These are phyloP conservation scores for Plasmodium adleri DNA, from an alignment of 169 alveolate genomes.

Conservation along the genomic window DNA sequence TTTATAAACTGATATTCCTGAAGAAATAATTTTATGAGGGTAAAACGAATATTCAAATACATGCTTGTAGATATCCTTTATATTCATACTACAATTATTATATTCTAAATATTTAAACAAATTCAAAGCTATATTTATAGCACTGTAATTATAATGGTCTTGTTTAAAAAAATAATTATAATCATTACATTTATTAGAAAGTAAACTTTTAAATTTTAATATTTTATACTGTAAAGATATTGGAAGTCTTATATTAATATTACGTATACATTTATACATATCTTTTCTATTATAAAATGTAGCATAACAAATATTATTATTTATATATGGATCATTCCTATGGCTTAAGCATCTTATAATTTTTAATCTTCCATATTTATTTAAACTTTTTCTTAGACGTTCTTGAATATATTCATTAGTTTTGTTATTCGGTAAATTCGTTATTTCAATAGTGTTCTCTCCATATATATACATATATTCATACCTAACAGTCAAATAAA, in stretches of 20 bases:
- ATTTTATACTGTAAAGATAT: constrained; percentile 84
- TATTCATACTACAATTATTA: constrained; percentile 73
- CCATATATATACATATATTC: constrained; percentile 85
- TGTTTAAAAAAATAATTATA: constrained; percentile 81
- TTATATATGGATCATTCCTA: constrained; percentile 91
- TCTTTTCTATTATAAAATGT: constrained; percentile 82
- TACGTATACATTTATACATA: constrained; percentile 78
- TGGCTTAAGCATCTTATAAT: constrained; percentile 88
- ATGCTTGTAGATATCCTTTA: constrained; percentile 70
- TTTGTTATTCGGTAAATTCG: constrained; percentile 87
- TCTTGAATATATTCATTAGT: constrained; percentile 93
- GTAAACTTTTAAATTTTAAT: constrained; percentile 86
- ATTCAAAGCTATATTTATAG: constrained; percentile 80
- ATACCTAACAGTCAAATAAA: constrained; percentile 29
- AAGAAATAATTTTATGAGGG: constrained; percentile 79
- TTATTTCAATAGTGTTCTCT: constrained; percentile 85
- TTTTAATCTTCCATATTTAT: constrained; percentile 88
- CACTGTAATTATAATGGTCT: constrained; percentile 81
- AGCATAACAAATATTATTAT: constrained; percentile 88
- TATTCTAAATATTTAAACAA: constrained; percentile 75
- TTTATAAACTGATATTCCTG: constrained; percentile 83
- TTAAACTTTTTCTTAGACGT: constrained; percentile 86
- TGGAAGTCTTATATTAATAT: constrained; percentile 83
- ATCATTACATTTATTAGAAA: constrained; percentile 84
- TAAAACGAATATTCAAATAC: constrained; percentile 82